Conservation (phyloP, 805 yeast genomes). For the Saturnispora mendoncae region DNA sequence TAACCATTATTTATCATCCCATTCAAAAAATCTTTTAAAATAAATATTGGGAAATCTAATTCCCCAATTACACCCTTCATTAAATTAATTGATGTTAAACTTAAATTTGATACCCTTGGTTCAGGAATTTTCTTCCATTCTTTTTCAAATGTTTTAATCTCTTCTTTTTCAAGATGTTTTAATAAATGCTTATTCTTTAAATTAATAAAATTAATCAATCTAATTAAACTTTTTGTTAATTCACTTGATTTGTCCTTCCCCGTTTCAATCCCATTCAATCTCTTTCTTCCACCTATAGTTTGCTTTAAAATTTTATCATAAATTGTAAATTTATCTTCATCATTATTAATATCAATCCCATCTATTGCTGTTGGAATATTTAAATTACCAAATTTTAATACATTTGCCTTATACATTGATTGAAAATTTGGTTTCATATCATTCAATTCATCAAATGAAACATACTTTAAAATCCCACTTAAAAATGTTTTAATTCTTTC, state of each 20-base stretch:
- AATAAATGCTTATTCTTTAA: neutral
- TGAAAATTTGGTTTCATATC: slow-evolving; percentile 17
- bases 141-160: slow-evolving; percentile 1
- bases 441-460: slow-evolving; percentile 13
- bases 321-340: neutral
- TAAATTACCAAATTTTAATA: slow-evolving; percentile 19
- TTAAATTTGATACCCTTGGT: slow-evolving; percentile 8
- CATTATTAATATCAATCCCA: too few species aligned
- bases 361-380: slow-evolving; percentile 8
- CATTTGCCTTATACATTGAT: slow-evolving; percentile 10
- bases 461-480: slow-evolving; percentile 14
- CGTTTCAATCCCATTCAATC: neutral
- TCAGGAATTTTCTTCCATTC: slow-evolving; percentile 9
- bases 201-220: neutral
- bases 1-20: neutral
- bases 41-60: neutral
- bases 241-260: neutral
- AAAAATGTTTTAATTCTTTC: slow-evolving; percentile 12
- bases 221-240: neutral
- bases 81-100: neutral
- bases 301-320: slow-evolving; percentile 3
- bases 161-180: slow-evolving; percentile 5
- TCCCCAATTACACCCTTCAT: neutral
- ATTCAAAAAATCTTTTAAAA: slow-evolving; percentile 9
- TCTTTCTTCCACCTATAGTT: neutral